A percentile compares a stretch with the other conserved stretches of the same genome.
phyloP scores from a whole-genome alignment of 306 rosid species.

The Cucumis sativus region DNA sequence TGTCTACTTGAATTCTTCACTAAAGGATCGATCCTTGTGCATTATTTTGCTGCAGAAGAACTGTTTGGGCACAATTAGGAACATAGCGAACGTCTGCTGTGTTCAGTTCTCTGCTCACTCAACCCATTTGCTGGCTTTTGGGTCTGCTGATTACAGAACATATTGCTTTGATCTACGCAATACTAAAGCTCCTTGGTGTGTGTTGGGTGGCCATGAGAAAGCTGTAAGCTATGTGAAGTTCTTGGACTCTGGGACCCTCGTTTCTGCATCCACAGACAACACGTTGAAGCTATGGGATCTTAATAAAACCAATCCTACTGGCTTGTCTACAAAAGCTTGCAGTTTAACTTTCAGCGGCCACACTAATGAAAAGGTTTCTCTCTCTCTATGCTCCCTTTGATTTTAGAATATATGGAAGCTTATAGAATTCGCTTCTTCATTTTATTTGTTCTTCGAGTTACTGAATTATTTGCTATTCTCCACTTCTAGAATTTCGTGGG shows the following conservation, averaged over 20 bases:
- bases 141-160: conserved; percentile 71
- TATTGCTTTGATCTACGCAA: conserved; percentile 94
- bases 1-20: not conserved
- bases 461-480: not conserved
- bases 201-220: conserved; percentile 61
- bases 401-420: not conserved
- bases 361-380: conserved; percentile 74
- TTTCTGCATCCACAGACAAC: conserved; percentile 92
- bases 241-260: conserved; percentile 68
- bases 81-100: conserved; percentile 81
- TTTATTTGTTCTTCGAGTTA: not conserved
- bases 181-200: conserved; percentile 78
- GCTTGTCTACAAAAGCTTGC: conserved; percentile 56
- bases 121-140: conserved; percentile 64
- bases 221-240: conserved; percentile 71
- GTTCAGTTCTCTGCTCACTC: conserved; percentile 91
- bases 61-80: conserved; percentile 61
- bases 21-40: conserved; percentile 16
- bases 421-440: conserved; percentile 2
- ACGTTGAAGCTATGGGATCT: conserved; percentile 94
- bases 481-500: conserved; percentile 76
- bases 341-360: conserved; percentile 70
- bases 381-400: not conserved
- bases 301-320: conserved; percentile 42
- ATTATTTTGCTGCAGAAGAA: conserved; percentile 44